Percentiles rank a stretch among this genome's conserved stretches.
phyloP scores from a whole-genome alignment of 2,329 filamentous ascomycete species.

The Scedosporium dehoogii region DNA sequence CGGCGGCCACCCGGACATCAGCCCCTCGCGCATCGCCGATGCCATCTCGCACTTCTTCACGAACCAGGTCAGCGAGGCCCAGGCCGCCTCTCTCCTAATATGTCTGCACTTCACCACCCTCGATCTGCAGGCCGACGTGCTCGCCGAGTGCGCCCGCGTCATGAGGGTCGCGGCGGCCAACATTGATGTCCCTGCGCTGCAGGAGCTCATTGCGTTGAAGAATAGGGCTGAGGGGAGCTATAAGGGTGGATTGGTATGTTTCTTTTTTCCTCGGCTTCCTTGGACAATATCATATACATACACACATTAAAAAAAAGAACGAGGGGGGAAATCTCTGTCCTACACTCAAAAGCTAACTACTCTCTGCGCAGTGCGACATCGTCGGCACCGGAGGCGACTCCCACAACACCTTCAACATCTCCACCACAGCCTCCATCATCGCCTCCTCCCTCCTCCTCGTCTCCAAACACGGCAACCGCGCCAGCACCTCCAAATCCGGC shows the following conservation, averaged over 20 bases:
- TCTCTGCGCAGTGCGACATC: conserved; percentile 60
- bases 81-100: conserved; percentile 79
- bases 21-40: conserved; percentile 74
- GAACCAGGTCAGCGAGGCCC: conserved; percentile 76
- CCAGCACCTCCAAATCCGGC: conserved; percentile 89
- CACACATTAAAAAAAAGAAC: conserved; percentile 3
- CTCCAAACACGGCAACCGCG: conserved; percentile 92
- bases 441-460: conserved; percentile 77
- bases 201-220: conserved; percentile 47
- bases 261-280: not conserved
- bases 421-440: conserved; percentile 86
- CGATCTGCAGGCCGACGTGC: conserved; percentile 74
- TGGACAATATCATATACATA: too few relatives aligned
- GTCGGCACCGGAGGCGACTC: conserved; percentile 94
- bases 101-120: conserved; percentile 84
- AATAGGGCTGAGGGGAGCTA: conserved; percentile 64
- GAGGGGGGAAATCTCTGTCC: not conserved
- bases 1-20: conserved; percentile 38
- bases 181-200: conserved; percentile 56
- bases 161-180: conserved; percentile 74
- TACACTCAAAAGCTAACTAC: conserved; percentile 6
- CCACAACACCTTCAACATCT: conserved; percentile 98
- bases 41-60: conserved; percentile 89
- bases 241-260: conserved; percentile 67
- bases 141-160: conserved; percentile 70